Evolutionary conservation across 2,329 filamentous ascomycete genomes (phyloP).

Genomic region (Pyrenochaeta sp.): DNA sequence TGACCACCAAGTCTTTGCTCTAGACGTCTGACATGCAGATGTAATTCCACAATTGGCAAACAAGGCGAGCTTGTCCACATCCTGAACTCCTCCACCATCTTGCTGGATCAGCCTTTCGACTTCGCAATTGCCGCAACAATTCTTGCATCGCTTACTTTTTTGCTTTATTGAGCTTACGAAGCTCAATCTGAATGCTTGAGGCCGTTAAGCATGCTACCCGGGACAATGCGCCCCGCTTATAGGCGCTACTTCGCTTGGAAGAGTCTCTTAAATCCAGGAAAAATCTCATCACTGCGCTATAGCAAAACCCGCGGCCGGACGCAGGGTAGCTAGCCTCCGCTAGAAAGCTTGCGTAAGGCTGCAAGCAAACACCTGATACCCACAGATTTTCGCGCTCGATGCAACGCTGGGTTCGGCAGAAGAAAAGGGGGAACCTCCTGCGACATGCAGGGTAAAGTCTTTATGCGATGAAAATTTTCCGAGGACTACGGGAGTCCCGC

Average conservation of each 20-base stretch:
- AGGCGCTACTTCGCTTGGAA: constrained; percentile 12
- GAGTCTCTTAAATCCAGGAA: constrained; percentile 12
- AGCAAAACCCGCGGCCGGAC: neutral
- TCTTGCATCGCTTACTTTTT: neutral
- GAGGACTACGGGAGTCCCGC: neutral
- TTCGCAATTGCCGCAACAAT: neutral
- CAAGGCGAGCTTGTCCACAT: neutral
- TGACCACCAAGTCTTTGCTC: neutral
- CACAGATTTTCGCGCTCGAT: neutral
- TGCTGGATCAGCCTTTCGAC: neutral
- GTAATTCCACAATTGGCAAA: neutral
- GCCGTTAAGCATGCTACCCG: constrained; percentile 25
- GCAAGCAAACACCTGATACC: constrained; percentile 3
- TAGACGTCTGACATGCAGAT: neutral
- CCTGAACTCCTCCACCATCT: neutral
- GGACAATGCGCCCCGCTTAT: constrained; percentile 29
- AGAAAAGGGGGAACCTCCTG: neutral
- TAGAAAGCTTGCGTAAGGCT: constrained; percentile 10
- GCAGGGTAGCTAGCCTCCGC: neutral
- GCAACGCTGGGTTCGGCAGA: neutral
- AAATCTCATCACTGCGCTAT: neutral
- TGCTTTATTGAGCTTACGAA: constrained; percentile 37
- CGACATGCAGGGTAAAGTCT: neutral
- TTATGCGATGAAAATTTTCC: neutral
- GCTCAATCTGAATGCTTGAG: constrained; percentile 17